Percentiles rank a stretch among this genome's conserved stretches.
phyloP scores from a whole-genome alignment of 495 filamentous ascomycete genomes.

The Penicillium atrosanguineum region DNA sequence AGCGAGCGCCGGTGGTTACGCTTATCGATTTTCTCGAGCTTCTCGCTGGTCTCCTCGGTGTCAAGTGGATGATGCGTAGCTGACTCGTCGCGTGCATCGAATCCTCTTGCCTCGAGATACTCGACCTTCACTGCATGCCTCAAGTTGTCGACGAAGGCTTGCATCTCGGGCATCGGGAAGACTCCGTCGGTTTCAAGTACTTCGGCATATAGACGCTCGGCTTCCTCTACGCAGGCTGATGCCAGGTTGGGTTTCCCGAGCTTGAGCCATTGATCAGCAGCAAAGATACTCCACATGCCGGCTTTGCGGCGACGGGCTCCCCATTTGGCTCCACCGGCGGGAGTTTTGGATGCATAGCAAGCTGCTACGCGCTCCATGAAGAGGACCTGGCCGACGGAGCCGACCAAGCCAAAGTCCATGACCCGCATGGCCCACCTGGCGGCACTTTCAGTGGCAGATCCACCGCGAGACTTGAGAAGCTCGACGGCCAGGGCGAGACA shows the following conservation, averaged over 20 bases:
- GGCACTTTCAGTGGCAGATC: slow-evolving; percentile 79
- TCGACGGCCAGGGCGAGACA: slow-evolving; percentile 75
- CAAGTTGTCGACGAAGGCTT: slow-evolving; percentile 59
- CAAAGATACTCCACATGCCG: slow-evolving; percentile 84
- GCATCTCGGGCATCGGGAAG: slow-evolving; percentile 55
- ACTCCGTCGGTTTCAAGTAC: slow-evolving; percentile 55
- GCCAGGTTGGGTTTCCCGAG: slow-evolving; percentile 68
- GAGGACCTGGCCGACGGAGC: slow-evolving; percentile 71
- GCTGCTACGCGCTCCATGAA: slow-evolving; percentile 80
- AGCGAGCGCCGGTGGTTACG: slow-evolving; percentile 42
- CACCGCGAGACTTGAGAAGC: slow-evolving; percentile 73
- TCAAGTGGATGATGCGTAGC: slow-evolving; percentile 24
- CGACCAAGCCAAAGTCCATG: slow-evolving; percentile 72
- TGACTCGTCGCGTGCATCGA: slow-evolving; percentile 33
- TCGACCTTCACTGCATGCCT: slow-evolving; percentile 57
- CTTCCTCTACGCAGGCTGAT: slow-evolving; percentile 68
- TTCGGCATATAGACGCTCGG: slow-evolving; percentile 63
- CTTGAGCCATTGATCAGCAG: slow-evolving; percentile 77
- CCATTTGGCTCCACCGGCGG: slow-evolving; percentile 60
- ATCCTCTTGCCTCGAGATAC: slow-evolving; percentile 38
- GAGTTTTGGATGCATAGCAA: slow-evolving; percentile 73
- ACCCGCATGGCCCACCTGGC: slow-evolving; percentile 78
- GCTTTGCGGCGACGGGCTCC: slow-evolving; percentile 76
- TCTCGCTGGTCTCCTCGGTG: slow-evolving; percentile 65
- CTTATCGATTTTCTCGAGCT: slow-evolving; percentile 48